Percentiles rank a stretch among this genome's conserved stretches.
phyloP scores from a whole-genome alignment of 1,284 basidiomycete species.

The Lentinula novae-zelandiae region DNA sequence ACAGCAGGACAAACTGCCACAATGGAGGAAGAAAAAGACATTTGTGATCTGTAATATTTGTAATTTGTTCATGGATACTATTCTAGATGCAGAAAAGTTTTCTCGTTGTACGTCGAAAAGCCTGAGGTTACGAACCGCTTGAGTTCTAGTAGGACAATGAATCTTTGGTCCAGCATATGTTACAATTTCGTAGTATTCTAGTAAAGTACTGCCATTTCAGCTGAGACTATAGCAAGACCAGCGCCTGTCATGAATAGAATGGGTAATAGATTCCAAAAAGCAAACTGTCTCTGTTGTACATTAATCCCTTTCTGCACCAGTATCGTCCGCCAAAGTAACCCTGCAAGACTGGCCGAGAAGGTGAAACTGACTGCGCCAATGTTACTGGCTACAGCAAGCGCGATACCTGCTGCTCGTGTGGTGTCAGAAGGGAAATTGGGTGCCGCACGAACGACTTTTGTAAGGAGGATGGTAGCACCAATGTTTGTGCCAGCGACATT shows the following conservation, averaged over 20 bases:
- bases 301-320: constrained; percentile 74
- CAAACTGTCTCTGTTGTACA: constrained; percentile 69
- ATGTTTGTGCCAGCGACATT: constrained; percentile 95
- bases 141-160: background rate
- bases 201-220: constrained; percentile 61
- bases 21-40: constrained; percentile 2
- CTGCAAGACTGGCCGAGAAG: constrained; percentile 88
- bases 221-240: constrained; percentile 54
- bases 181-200: background rate
- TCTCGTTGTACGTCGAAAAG: background rate
- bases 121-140: no score
- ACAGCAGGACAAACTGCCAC: background rate
- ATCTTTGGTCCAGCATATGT: background rate
- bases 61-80: no score
- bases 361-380: constrained; percentile 92
- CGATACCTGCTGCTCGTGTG: constrained; percentile 39
- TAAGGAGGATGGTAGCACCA: constrained; percentile 89
- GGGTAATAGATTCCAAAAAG: constrained; percentile 67
- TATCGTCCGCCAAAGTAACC: constrained; percentile 84
- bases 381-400: constrained; percentile 69
- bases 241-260: constrained; percentile 48
- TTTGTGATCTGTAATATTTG: background rate
- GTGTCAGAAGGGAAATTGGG: constrained; percentile 27
- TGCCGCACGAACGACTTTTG: constrained; percentile 41
- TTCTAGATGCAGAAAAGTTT: no score